Conservation (phyloP, 2,329 filamentous ascomycete species). For the Ascomycota sp. region DNA sequence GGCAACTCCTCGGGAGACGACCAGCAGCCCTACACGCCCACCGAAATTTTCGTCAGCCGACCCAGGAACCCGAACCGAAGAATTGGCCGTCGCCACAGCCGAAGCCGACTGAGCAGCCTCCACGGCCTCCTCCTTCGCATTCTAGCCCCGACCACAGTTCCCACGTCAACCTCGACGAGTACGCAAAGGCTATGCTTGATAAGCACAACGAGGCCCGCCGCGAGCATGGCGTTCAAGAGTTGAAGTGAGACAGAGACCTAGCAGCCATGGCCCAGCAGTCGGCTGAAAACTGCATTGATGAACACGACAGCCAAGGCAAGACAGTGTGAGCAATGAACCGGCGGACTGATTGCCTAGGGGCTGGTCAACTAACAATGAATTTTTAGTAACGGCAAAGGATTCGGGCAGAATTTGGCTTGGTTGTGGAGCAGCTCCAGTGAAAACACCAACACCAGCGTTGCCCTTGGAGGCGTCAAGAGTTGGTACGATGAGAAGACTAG, state of each 20-base stretch:
- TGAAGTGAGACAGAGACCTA: conserved; percentile 46
- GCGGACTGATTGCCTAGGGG: too few relatives aligned
- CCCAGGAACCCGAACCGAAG: too few relatives aligned
- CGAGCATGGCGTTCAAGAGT: conserved; percentile 51
- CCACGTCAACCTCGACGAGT: conserved; percentile 6
- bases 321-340: not conserved
- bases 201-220: conserved; percentile 74
- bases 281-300: conserved; percentile 49
- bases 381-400: conserved; percentile 45
- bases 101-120: conserved; percentile 1
- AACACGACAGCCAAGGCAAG: conserved; percentile 51
- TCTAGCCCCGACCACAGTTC: conserved; percentile 1
- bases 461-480: conserved; percentile 16
- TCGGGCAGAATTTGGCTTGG: conserved; percentile 61
- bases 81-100: too few relatives aligned
- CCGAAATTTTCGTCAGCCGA: not conserved
- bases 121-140: conserved; percentile 1
- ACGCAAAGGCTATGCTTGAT: conserved; percentile 28
- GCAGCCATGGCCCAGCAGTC: conserved; percentile 41
- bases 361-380: conserved; percentile 1
- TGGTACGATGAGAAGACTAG: conserved; percentile 75
- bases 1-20: not conserved
- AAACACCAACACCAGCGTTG: conserved; percentile 2
- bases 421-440: conserved; percentile 21
- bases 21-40: too few relatives aligned